Evolutionary conservation across 169 alveolate species (phyloP), one percentile per base, ranked within the genome.

Genomic region (Babesia bigemina): DNA sequence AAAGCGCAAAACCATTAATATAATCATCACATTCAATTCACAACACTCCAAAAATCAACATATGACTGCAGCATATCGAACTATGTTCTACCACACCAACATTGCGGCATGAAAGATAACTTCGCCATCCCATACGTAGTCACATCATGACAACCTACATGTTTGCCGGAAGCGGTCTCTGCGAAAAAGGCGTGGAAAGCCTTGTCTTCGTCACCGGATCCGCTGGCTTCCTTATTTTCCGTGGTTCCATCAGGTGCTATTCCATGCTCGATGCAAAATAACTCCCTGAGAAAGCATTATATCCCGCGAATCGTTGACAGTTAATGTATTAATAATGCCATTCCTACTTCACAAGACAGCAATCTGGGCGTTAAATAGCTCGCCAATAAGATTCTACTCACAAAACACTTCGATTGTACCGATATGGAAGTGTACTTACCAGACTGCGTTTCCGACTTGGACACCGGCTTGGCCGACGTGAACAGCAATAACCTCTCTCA

Each of bases 141-240:
- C 6, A 33, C 39, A 33, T 33, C 6, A 33, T 3, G 24, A 12
- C 19, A 47, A 49, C 75, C 70, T 74, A 94, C 99, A 84, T 94
- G 98, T 91, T 96, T 97, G 59, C 99, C 99, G 61, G 99, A 98
- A 14, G 98, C 97, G 33, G 99, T 97, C 90, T 98, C 99, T 29
- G 98, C 93, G 94, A 98, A 98, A 91, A 97, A 97, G 47, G 99
- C 98, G 91, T 97, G 95, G 96, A 96, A 97, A 63, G 99, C 98
- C 76, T 95, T 98, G 90, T 97, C 99, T 53, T 96, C 98, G 72
- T 96, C 97, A 79, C 90, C 93, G 70, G 95, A 92, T 90, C 94
- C 91, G 79, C 95, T 98, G 52, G 95, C 63, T 58, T 77, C 86
- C 0, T 0, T 33, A 21, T 55, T 21, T 63, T 71, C 79, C 60